phyloP scores from a whole-genome alignment of 2,329 filamentous ascomycete species.

The Calonectria naviculata region DNA sequence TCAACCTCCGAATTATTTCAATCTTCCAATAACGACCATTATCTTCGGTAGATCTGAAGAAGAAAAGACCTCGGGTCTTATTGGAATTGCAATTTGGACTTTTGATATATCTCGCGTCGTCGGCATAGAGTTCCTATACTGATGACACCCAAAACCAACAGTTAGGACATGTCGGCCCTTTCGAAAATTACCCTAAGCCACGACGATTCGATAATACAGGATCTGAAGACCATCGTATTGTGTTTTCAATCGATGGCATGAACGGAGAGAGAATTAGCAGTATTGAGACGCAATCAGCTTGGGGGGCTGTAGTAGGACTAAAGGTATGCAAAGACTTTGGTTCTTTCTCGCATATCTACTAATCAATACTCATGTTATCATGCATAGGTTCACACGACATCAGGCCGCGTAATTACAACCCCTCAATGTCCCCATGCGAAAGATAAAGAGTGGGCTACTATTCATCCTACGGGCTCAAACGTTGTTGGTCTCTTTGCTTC shows the following conservation, averaged over 20 bases:
- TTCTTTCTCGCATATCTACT: background rate
- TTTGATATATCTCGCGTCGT: constrained; percentile 10
- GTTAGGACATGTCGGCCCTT: constrained; percentile 18
- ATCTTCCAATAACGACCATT: constrained; percentile 3
- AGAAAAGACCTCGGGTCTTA: background rate
- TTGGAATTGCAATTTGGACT: constrained; percentile 19
- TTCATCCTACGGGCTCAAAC: too few relatives aligned
- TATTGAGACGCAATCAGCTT: constrained; percentile 6
- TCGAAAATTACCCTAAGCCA: background rate
- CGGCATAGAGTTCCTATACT: constrained; percentile 24
- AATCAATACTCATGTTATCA: background rate
- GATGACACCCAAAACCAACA: constrained; percentile 7
- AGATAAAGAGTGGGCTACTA: too few relatives aligned
- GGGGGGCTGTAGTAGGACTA: background rate
- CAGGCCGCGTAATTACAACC: too few relatives aligned
- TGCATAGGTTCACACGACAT: constrained; percentile 21
- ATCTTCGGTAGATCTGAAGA: constrained; percentile 22
- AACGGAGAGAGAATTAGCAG: constrained; percentile 17
- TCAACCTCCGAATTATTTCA: background rate
- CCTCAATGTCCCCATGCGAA: too few relatives aligned
- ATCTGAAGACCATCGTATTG: background rate
- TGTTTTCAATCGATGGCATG: constrained; percentile 12
- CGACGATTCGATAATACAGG: background rate
- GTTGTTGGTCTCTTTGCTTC: too few relatives aligned
- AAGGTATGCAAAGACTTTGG: constrained; percentile 11